Evolutionary conservation across 352 stramenopile genomes (phyloP).

Genomic region (Detonula confervacea): DNA sequence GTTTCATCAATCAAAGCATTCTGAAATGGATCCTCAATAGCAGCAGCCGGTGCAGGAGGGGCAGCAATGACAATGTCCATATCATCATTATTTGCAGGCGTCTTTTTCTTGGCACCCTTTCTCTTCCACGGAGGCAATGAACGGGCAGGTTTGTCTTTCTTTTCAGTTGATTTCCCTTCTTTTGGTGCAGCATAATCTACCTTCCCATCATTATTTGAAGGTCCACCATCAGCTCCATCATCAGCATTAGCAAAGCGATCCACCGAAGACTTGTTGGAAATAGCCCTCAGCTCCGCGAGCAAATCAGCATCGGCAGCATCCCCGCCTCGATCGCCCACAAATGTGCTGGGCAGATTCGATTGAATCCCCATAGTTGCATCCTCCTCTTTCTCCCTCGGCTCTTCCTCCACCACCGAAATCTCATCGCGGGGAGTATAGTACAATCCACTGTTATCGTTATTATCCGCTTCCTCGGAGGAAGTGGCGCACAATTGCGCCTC

Average conservation of each 20-base stretch:
- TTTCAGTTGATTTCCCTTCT: neutral
- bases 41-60: neutral
- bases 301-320: slow-evolving; percentile 68
- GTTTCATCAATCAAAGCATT: slow-evolving; percentile 13
- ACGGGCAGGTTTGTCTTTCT: slow-evolving; percentile 3
- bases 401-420: too few species aligned
- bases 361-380: slow-evolving; percentile 7
- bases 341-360: slow-evolving; percentile 57
- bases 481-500: too few species aligned
- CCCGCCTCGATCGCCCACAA: slow-evolving; percentile 62
- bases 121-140: slow-evolving; percentile 35
- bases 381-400: neutral
- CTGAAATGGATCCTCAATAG: slow-evolving; percentile 8
- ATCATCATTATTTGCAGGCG: neutral
- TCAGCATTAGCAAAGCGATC: slow-evolving; percentile 59
- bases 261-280: slow-evolving; percentile 58
- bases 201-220: neutral
- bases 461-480: too few species aligned
- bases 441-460: too few species aligned
- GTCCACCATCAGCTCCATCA: slow-evolving; percentile 3
- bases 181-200: slow-evolving; percentile 3
- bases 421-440: too few species aligned
- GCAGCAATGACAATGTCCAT: slow-evolving; percentile 4
- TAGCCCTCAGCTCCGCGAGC: slow-evolving; percentile 61
- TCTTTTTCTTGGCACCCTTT: slow-evolving; percentile 11